A percentile compares a stretch with the other conserved stretches of the same genome.
These are phyloP conservation scores for Agapanthus africanus DNA, from an alignment of 106 monocot genomes.

Conservation along the genomic window DNA sequence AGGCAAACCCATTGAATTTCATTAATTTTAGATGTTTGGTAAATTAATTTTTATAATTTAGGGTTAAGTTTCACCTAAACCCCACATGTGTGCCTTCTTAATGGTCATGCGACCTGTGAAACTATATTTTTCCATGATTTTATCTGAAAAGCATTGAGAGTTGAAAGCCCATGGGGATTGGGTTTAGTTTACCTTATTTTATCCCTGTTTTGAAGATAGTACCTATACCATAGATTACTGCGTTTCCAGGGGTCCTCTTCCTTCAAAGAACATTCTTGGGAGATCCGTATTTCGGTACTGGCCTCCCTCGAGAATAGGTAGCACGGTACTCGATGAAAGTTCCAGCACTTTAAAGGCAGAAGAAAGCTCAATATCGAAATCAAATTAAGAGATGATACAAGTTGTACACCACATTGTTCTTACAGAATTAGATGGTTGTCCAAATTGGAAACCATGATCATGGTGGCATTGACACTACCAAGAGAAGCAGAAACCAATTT, in stretches of 20 bases:
- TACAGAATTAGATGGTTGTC: neutral
- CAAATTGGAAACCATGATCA: neutral
- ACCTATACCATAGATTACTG: too few species aligned
- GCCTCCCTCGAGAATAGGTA: conserved; percentile 78
- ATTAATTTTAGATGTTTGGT: too few species aligned
- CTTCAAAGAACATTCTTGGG: conserved; percentile 73
- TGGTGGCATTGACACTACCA: conserved; percentile 1
- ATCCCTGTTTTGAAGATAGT: too few species aligned
- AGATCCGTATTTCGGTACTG: conserved; percentile 93
- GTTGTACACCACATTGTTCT: neutral
- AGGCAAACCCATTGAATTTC: too few species aligned
- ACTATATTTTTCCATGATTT: too few species aligned
- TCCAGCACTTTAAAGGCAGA: neutral
- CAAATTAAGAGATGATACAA: neutral
- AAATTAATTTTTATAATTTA: too few species aligned
- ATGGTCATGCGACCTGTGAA: too few species aligned
- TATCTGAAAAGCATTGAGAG: too few species aligned
- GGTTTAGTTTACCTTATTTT: too few species aligned
- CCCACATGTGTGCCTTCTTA: too few species aligned
- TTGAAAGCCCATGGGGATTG: too few species aligned
- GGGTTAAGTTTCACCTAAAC: too few species aligned
- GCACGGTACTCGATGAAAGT: conserved; percentile 35
- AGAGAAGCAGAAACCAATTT: neutral
- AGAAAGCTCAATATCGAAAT: conserved; percentile 8
- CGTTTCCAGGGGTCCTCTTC: conserved; percentile 76